Percentiles rank a stretch among this genome's conserved stretches.
These are phyloP conservation scores for Brassica juncea DNA, from an alignment of 345 rosid genomes.

Conservation along the genomic window DNA sequence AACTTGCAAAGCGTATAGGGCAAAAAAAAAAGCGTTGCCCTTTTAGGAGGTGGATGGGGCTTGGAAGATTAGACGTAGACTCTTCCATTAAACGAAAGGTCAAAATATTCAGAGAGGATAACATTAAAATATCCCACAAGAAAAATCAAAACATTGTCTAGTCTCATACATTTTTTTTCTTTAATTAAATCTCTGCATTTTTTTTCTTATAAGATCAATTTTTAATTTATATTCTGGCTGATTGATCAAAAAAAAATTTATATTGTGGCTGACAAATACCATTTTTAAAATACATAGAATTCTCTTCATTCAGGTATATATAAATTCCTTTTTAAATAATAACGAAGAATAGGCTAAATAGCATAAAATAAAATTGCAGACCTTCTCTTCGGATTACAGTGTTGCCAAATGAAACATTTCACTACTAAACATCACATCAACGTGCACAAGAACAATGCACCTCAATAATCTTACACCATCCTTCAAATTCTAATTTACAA, in stretches of 20 bases:
- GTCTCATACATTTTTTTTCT: background rate
- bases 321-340: background rate
- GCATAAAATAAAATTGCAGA: background rate
- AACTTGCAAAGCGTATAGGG: constrained; percentile 23
- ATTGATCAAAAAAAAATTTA: too few relatives aligned
- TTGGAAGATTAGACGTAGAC: constrained; percentile 2
- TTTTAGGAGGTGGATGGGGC: constrained; percentile 34
- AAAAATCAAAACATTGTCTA: background rate
- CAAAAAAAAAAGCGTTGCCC: constrained; percentile 25
- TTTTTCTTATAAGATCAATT: too few relatives aligned
- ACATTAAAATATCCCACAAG: background rate
- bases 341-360: background rate
- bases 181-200: background rate
- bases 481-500: constrained; percentile 32
- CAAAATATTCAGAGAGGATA: constrained; percentile 15
- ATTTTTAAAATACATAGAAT: background rate
- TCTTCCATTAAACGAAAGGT: constrained; percentile 35
- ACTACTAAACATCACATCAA: background rate
- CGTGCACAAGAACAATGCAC: constrained; percentile 33
- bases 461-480: constrained; percentile 12
- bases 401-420: background rate
- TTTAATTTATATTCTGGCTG: background rate
- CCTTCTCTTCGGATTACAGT: background rate
- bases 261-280: background rate
- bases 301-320: background rate